Conservation (phyloP, 371 early-diverging fungal species). For the Mucor velutinosus region DNA sequence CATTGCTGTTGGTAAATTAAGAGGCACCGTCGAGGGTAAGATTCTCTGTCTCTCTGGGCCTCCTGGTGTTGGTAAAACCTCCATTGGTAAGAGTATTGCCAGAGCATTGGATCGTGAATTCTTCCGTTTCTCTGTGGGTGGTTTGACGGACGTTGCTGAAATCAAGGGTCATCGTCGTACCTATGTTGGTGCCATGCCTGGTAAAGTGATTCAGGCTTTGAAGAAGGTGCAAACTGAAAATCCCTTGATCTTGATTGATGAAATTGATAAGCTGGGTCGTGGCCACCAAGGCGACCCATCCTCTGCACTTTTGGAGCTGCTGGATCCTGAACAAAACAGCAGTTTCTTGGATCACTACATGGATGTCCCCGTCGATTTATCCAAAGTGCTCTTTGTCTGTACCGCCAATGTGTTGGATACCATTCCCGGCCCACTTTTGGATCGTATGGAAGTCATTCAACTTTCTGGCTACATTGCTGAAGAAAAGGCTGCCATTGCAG, state of each 20-base stretch:
- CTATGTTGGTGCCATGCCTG: slow-evolving; percentile 99
- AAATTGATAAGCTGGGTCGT: slow-evolving; percentile 97
- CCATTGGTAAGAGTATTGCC: slow-evolving; percentile 96
- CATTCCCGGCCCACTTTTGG: slow-evolving; percentile 94
- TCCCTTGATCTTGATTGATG: slow-evolving; percentile 96
- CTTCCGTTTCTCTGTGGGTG: slow-evolving; percentile 96
- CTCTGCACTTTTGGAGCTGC: slow-evolving; percentile 92
- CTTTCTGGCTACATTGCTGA: slow-evolving; percentile 96
- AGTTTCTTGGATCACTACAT: slow-evolving; percentile 98
- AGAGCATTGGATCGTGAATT: slow-evolving; percentile 93
- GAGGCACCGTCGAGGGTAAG: slow-evolving; percentile 95
- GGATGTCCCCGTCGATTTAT: slow-evolving; percentile 96
- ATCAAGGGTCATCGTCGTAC: slow-evolving; percentile 98
- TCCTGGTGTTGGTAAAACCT: slow-evolving; percentile 97
- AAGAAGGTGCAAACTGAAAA: slow-evolving; percentile 98
- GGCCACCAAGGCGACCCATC: slow-evolving; percentile 97
- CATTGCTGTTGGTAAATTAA: slow-evolving; percentile 95
- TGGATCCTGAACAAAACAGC: slow-evolving; percentile 96
- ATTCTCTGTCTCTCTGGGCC: slow-evolving; percentile 96
- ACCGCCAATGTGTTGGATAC: slow-evolving; percentile 96
- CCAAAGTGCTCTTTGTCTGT: slow-evolving; percentile 96
- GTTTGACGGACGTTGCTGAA: slow-evolving; percentile 96
- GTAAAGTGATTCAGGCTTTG: slow-evolving; percentile 96
- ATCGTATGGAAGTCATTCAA: slow-evolving; percentile 97
- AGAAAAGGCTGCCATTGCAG: slow-evolving; percentile 96